A percentile compares a stretch with the other conserved stretches of the same genome.
These are phyloP conservation scores for Scedosporium apiospermum DNA, from an alignment of 2,329 filamentous ascomycete species.

Conservation along the genomic window DNA sequence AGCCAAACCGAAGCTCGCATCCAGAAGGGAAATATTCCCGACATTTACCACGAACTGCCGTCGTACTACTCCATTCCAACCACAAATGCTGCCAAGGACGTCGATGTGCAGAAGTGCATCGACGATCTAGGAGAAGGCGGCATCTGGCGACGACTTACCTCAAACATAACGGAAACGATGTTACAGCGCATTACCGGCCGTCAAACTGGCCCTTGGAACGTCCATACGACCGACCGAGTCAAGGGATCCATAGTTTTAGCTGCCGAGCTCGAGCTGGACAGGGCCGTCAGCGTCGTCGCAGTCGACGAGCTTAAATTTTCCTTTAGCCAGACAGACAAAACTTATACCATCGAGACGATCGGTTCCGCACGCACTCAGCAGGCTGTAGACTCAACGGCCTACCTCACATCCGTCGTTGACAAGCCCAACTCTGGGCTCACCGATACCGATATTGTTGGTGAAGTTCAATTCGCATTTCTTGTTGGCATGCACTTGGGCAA, in stretches of 20 bases:
- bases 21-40: conserved; percentile 29
- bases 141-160: conserved; percentile 45
- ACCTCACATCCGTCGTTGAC: conserved; percentile 32
- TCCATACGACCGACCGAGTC: conserved; percentile 45
- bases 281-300: conserved; percentile 18
- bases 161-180: conserved; percentile 32
- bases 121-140: conserved; percentile 16
- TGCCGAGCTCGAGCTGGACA: conserved; percentile 28
- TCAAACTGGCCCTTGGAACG: conserved; percentile 33
- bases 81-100: conserved; percentile 9
- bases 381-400: conserved; percentile 37
- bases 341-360: conserved; percentile 28
- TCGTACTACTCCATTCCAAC: conserved; percentile 31
- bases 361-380: conserved; percentile 31
- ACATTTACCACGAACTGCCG: conserved; percentile 30
- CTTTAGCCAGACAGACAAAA: conserved; percentile 32
- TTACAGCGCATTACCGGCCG: conserved; percentile 38
- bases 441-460: conserved; percentile 42
- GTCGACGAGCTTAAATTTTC: conserved; percentile 36
- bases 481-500: conserved; percentile 49
- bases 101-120: conserved; percentile 12
- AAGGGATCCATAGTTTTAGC: conserved; percentile 29
- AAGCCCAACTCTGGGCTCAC: conserved; percentile 13
- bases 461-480: conserved; percentile 51
- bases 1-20: conserved; percentile 31